Percentiles rank a stretch among this genome's conserved stretches.
Conservation (phyloP, 176 grass and related monocot species). For the Oryza officinalis region DNA sequence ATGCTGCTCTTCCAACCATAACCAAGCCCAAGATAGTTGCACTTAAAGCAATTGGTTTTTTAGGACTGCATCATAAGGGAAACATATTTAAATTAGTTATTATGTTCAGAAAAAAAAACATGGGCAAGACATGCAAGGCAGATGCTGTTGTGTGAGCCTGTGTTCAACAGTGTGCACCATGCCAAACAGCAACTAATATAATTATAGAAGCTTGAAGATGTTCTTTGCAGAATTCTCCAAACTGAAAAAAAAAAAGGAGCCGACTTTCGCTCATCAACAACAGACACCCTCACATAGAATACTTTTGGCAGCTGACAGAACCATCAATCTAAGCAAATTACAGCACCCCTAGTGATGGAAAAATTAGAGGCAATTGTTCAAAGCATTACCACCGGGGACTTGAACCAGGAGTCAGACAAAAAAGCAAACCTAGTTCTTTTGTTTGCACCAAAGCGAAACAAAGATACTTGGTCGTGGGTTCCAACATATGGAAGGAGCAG, state of each 20-base stretch:
- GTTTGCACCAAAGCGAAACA: neutral
- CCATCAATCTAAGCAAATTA: neutral
- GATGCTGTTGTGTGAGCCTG: neutral
- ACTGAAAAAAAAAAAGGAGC: neutral
- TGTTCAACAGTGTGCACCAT: constrained; percentile 1
- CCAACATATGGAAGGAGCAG: neutral
- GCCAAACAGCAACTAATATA: constrained; percentile 23
- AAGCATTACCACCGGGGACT: neutral
- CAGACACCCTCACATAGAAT: constrained; percentile 18
- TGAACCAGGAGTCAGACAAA: neutral
- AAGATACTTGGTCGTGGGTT: neutral
- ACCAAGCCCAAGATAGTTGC: constrained; percentile 83
- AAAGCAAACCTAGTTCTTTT: neutral
- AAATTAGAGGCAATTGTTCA: neutral
- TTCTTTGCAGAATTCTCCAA: neutral
- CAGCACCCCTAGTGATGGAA: neutral
- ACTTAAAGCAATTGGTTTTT: constrained; percentile 77
- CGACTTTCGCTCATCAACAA: neutral
- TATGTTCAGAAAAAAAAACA: constrained; percentile 18
- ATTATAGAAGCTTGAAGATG: constrained; percentile 1
- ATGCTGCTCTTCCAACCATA: constrained; percentile 89
- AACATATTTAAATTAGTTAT: constrained; percentile 12
- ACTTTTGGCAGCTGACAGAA: neutral
- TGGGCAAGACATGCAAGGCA: constrained; percentile 11
- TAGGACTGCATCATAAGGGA: constrained; percentile 64